Conservation (phyloP, 371 early-diverging fungal genomes). For the Mucor sp. region DNA sequence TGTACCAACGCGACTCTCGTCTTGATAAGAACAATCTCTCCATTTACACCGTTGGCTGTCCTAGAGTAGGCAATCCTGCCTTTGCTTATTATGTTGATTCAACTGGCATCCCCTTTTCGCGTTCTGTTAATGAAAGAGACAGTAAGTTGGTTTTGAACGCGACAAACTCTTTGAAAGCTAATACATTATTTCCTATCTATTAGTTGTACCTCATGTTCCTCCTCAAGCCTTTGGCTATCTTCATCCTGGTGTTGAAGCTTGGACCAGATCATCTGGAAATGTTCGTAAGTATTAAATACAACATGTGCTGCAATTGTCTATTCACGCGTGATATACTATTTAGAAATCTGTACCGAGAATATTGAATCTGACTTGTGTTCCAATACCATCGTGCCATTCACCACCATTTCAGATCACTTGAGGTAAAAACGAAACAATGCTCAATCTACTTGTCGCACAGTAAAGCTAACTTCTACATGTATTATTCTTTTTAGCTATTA, state of each 20-base stretch:
- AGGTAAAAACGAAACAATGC: neutral
- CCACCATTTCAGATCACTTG: slow-evolving; percentile 24
- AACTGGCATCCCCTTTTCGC: slow-evolving; percentile 17
- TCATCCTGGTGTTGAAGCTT: slow-evolving; percentile 28
- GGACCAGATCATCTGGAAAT: slow-evolving; percentile 7
- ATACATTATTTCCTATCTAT: neutral
- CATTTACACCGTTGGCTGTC: slow-evolving; percentile 24
- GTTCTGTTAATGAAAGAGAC: slow-evolving; percentile 19
- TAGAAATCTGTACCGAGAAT: slow-evolving; percentile 27
- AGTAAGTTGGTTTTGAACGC: neutral
- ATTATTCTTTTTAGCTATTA: neutral
- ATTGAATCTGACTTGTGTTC: slow-evolving; percentile 27
- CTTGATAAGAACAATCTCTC: slow-evolving; percentile 10
- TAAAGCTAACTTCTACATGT: neutral
- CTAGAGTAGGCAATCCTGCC: slow-evolving; percentile 27
- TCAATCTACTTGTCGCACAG: neutral
- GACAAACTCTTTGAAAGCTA: neutral
- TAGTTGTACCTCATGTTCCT: slow-evolving; percentile 27
- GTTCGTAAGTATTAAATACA: slow-evolving; percentile 11
- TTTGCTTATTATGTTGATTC: slow-evolving; percentile 28
- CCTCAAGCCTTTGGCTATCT: slow-evolving; percentile 17
- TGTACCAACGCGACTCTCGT: slow-evolving; percentile 26
- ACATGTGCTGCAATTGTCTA: neutral
- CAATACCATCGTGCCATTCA: slow-evolving; percentile 31
- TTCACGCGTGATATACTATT: too few species aligned